phyloP scores from a whole-genome alignment of 78 protist species.

The Dictyostelium firmibasis region DNA sequence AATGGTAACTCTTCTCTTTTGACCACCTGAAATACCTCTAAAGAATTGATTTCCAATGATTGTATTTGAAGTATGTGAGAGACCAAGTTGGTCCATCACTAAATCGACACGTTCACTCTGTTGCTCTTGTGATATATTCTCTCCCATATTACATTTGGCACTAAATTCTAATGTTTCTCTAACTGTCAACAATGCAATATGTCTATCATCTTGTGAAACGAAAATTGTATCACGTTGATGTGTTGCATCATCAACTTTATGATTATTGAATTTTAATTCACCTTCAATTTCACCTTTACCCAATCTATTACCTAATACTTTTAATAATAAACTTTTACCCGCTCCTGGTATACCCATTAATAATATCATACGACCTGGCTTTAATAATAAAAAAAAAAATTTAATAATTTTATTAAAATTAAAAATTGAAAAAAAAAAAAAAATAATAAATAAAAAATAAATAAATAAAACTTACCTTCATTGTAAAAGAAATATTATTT shows the following conservation, averaged over 20 bases:
- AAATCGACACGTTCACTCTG: constrained; percentile 54
- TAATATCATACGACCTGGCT: constrained; percentile 68
- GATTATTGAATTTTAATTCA: constrained; percentile 39
- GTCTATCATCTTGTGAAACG: constrained; percentile 75
- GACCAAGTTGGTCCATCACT: constrained; percentile 58
- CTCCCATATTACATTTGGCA: constrained; percentile 74
- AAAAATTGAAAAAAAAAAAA: background rate
- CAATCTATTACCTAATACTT: constrained; percentile 34
- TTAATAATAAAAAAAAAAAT: background rate
- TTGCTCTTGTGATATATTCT: background rate
- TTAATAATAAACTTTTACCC: constrained; percentile 39
- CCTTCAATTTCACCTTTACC: constrained; percentile 53
- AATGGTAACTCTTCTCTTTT: constrained; percentile 80
- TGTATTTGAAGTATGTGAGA: constrained; percentile 50
- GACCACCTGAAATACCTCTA: constrained; percentile 87
- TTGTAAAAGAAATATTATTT: constrained; percentile 42
- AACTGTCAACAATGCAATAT: constrained; percentile 65
- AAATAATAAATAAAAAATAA: background rate
- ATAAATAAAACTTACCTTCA: constrained; percentile 3
- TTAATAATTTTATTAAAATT: background rate
- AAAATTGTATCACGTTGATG: constrained; percentile 71
- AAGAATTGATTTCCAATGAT: constrained; percentile 73
- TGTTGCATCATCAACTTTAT: background rate
- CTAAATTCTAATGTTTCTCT: constrained; percentile 74
- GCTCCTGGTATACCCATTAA: constrained; percentile 64